Base-by-base conservation (phyloP, 2,329 filamentous ascomycete genomes). In the Pyrenophora teres region DNA sequence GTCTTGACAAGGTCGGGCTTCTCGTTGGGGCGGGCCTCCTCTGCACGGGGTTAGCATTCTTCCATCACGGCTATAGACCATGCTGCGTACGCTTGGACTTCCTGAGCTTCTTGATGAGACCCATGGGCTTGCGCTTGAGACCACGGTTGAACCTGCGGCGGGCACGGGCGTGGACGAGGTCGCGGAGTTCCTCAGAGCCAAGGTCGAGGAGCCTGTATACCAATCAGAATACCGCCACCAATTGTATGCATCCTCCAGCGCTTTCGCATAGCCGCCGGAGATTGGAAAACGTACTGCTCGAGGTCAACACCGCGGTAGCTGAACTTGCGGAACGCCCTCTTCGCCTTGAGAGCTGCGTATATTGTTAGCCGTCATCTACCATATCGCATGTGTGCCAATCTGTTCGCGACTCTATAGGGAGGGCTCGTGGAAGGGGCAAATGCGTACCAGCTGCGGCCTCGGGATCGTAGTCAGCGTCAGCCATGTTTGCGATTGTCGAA, bases 71-170 rank as follows among this genome's bases (percentile, higher is more conserved):
- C 25, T 31, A 21, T 16, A n/a, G 16, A 23, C 9, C 7, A 33
- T 48, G 38, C 13, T 42, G 37, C 49, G 19, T 52, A 52, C 49
- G 67, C 69, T 72, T 72, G 47, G 94, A 89, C 87, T 97, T 97
- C 80, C 94, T 93, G 76, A 99, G 91, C 88, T 99, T 99, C 91
- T 97, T 97, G 88, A 99, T 97, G 76, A 99, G 85, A 74, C 94
- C 94, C 94, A 99, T 97, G 75, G 94, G 94, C 86, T 96, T 96
- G 85, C 94, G 92, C 90, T 97, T 99, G 75, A 99, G 89, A 76
- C 94, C 94, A 71, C 94, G 93, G 89, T 97, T 97, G 89, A 99
- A 97, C 79, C 95, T 87, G 81, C 94, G 88, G 78, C 94, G 93
- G 78, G 94, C 94, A 79, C 94, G 94, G 76, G 94, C 94, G 85